Conservation (phyloP, 2,329 filamentous ascomycete species). For the Hirsutella thompsonii region DNA sequence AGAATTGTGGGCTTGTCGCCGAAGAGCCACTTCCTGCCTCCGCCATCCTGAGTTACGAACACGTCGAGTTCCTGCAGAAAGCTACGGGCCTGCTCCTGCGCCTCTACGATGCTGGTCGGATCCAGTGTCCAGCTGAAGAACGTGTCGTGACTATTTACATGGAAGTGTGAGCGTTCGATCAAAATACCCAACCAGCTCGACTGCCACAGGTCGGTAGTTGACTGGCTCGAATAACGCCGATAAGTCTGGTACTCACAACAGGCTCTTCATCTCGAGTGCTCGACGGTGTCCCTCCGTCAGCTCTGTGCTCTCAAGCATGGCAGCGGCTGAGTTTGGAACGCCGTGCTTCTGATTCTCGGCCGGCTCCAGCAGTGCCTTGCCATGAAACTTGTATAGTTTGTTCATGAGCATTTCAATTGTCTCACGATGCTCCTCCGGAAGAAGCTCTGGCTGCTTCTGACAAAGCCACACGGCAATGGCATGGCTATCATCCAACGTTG, state of each 20-base stretch:
- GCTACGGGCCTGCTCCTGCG: conserved; percentile 9
- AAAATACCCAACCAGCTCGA: background rate
- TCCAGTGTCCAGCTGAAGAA: conserved; percentile 11
- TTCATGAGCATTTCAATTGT: conserved; percentile 12
- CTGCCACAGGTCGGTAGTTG: background rate
- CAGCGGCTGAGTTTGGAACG: conserved; percentile 15
- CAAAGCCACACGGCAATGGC: conserved; percentile 17
- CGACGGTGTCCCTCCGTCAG: conserved; percentile 14
- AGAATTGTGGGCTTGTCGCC: conserved; percentile 15
- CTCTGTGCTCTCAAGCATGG: conserved; percentile 13
- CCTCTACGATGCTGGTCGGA: conserved; percentile 10
- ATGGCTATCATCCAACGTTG: conserved; percentile 13
- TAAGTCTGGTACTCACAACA: conserved; percentile 12
- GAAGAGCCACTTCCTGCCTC: conserved; percentile 13
- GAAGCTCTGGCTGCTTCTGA: conserved; percentile 13
- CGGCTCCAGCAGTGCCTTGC: conserved; percentile 10
- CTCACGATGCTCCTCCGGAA: conserved; percentile 11
- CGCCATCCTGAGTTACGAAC: conserved; percentile 6
- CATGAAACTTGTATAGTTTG: conserved; percentile 14
- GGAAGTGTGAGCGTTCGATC: background rate
- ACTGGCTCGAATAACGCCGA: background rate
- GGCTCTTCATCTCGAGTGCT: conserved; percentile 16
- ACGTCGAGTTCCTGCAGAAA: conserved; percentile 11
- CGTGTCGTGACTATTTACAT: conserved; percentile 13
- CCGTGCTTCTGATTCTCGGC: conserved; percentile 12